phyloP scores from a whole-genome alignment of 495 filamentous ascomycete genomes.

The Penicillium taxi region DNA sequence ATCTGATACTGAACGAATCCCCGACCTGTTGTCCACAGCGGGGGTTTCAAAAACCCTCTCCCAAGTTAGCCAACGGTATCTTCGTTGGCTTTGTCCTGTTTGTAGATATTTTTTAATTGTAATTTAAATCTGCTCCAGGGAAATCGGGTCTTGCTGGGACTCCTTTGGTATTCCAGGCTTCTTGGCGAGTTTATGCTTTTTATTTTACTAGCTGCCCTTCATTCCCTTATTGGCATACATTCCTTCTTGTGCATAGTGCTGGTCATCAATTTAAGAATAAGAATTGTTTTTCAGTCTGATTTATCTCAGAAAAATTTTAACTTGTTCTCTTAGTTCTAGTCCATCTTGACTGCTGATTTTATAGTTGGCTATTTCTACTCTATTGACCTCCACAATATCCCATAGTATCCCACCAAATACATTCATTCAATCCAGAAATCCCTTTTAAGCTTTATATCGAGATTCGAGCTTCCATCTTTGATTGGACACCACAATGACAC shows the following conservation, averaged over 20 bases:
- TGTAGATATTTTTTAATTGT: constrained; percentile 39
- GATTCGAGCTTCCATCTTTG: too few species aligned
- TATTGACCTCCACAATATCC: too few species aligned
- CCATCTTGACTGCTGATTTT: not conserved
- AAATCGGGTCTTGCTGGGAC: constrained; percentile 3
- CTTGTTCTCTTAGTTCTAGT: not conserved
- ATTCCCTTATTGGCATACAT: constrained; percentile 33
- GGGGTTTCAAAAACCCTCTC: too few species aligned
- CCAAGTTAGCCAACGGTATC: not conserved
- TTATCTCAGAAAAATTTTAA: too few species aligned
- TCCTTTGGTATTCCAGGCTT: too few species aligned
- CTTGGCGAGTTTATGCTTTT: constrained; percentile 8
- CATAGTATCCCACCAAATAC: too few species aligned
- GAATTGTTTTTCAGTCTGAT: not conserved
- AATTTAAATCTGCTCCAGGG: constrained; percentile 29
- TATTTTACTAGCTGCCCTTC: constrained; percentile 9
- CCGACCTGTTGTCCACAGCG: too few species aligned
- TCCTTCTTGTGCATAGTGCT: constrained; percentile 16
- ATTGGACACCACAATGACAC: too few species aligned
- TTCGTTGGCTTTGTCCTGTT: constrained; percentile 13
- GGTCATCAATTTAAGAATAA: too few species aligned
- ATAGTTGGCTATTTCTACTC: not conserved
- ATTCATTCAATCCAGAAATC: too few species aligned
- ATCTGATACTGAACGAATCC: too few species aligned
- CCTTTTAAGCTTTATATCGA: too few species aligned